A percentile compares a stretch with the other conserved stretches of the same genome.
These are phyloP conservation scores for Backusella tarrabulga DNA, from an alignment of 192 early-diverging fungal genomes.

Conservation along the genomic window DNA sequence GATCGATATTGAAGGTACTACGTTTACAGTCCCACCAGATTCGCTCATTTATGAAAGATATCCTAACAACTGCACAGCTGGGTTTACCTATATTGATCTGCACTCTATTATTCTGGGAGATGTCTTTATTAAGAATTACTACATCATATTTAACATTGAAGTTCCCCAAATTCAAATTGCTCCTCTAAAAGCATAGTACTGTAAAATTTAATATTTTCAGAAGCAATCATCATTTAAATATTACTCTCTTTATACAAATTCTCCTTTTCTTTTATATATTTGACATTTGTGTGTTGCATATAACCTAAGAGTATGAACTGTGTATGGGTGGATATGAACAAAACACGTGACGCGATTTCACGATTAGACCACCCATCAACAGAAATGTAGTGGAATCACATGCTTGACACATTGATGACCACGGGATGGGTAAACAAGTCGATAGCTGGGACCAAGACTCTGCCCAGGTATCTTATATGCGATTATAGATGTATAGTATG, in stretches of 20 bases:
- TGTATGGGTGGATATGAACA: too few species aligned
- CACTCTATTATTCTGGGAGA: slow-evolving; percentile 44
- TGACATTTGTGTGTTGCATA: too few species aligned
- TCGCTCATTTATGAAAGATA: slow-evolving; percentile 30
- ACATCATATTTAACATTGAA: slow-evolving; percentile 38
- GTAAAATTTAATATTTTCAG: background rate
- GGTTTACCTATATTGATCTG: slow-evolving; percentile 31
- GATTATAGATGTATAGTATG: background rate
- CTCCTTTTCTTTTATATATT: too few species aligned
- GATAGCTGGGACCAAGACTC: background rate
- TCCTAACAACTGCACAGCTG: slow-evolving; percentile 37
- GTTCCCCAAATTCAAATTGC: slow-evolving; percentile 37
- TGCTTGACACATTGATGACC: background rate
- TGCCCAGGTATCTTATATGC: background rate
- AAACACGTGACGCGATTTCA: too few species aligned
- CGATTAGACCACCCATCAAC: background rate
- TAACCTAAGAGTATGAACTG: too few species aligned
- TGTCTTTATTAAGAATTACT: slow-evolving; percentile 52
- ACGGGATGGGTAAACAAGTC: background rate
- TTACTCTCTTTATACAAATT: too few species aligned
- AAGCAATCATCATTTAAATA: too few species aligned
- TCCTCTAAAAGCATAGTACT: slow-evolving; percentile 7
- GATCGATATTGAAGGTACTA: slow-evolving; percentile 33
- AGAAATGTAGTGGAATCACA: background rate
- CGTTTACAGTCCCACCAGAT: slow-evolving; percentile 28